A percentile compares a stretch with the other conserved stretches of the same genome.
Conservation (phyloP, 2,329 filamentous ascomycete genomes). For the Corynespora cassiicola region DNA sequence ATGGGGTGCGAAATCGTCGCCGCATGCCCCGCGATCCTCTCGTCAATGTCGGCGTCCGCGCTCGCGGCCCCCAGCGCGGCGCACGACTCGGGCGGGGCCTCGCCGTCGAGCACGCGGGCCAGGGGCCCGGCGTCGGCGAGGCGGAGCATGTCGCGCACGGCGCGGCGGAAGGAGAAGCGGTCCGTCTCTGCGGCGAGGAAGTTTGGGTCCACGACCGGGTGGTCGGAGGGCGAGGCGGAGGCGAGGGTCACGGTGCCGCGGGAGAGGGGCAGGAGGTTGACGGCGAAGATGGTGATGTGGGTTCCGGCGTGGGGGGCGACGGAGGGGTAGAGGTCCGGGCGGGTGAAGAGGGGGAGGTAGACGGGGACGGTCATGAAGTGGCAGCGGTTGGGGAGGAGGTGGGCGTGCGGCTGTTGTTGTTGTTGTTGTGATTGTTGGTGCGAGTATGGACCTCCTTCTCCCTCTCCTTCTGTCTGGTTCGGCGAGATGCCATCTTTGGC, state of each 20-base stretch:
- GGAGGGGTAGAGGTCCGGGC: conserved; percentile 10
- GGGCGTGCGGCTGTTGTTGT: conserved; percentile 1
- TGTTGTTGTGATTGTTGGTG: background rate
- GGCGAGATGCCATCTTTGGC: conserved; percentile 7
- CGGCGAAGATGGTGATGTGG: conserved; percentile 16
- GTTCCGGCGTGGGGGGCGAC: conserved; percentile 12
- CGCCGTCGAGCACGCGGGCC: conserved; percentile 11
- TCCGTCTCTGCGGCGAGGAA: conserved; percentile 30
- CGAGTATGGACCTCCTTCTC: background rate
- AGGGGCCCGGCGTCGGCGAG: conserved; percentile 17
- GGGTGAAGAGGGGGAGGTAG: conserved; percentile 17
- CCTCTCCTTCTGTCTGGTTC: conserved; percentile 1
- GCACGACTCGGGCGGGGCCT: conserved; percentile 24
- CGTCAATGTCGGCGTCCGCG: conserved; percentile 33
- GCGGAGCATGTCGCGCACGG: conserved; percentile 16
- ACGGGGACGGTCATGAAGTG: conserved; percentile 19
- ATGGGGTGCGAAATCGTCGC: conserved; percentile 17
- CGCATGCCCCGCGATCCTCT: conserved; percentile 13
- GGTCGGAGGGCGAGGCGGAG: conserved; percentile 17
- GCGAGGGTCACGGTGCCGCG: conserved; percentile 27
- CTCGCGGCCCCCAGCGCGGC: conserved; percentile 14
- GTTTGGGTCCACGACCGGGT: conserved; percentile 25
- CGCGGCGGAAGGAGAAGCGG: conserved; percentile 22
- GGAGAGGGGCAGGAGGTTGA: conserved; percentile 26
- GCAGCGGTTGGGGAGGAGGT: conserved; percentile 15